Evolutionary conservation across 1,284 basidiomycete genomes (phyloP), one percentile per base, ranked within the genome.

Genomic region (Lignosus rhinocerotis): DNA sequence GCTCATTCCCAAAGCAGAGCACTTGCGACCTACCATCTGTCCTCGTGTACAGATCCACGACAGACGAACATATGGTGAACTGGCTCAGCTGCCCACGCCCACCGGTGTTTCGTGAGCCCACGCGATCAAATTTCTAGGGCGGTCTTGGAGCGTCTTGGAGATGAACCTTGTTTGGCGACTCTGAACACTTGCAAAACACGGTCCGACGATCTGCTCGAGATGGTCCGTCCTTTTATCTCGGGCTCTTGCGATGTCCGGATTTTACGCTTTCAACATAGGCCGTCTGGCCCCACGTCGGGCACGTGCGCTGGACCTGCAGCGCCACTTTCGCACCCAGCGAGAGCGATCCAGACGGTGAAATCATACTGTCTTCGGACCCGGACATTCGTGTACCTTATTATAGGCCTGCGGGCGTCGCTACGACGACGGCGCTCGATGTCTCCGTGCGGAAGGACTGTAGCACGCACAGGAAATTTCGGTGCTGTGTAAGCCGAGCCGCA

Each of bases 341-440:
- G 4, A 2, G 25, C 2, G 4, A 25, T 25, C 25, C 25, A 25
- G 25, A 25, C 6, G 9, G 11, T 25, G 21, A 16, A 14, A 12
- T 14, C 9, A 16, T 31, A 30, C 47, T 21, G n/a, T 17, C 33
- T 11, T 14, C 47, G 47, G 34, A 19, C 11, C 48, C 48, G 48
- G 9, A 11, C 25, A 17, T 38, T 38, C 10, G 6, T n/a, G 9
- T 41, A 30, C 48, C 33, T 50, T 34, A 25, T 43, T 25, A 11
- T 8, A 17, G 16, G 11, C 34, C 56, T 58, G 56, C 55, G 57
- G 51, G 42, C 10, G 60, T 62, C 51, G 60, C 44, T 54, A 59
- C 54, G 60, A 54, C 59, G 47, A 60, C 55, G 47, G 54, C 55
- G 55, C 55, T 54, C 54, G 43, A 30, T 25, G 12, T 21, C 36